Evolutionary conservation across 164 flowering plant species (phyloP), one percentile per base, ranked within the genome.

Genomic region (Piper betle): DNA sequence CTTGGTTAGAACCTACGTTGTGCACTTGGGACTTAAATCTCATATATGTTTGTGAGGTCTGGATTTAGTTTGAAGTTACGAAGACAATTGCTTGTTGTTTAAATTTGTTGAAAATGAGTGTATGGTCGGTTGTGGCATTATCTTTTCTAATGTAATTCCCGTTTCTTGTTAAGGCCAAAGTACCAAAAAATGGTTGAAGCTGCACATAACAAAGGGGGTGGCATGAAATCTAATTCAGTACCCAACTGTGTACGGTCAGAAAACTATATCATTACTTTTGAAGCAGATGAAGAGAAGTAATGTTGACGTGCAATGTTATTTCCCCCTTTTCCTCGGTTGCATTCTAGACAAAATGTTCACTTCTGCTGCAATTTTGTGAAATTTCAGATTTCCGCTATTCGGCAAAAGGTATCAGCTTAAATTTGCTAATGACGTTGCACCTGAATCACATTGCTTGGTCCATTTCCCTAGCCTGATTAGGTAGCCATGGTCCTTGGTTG

Each of bases 181-280:
- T 93, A 93, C 75, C 99, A 93, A 76, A 93, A 93, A 79, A 88
- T 86, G 77, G 92, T 93, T 60, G 99, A 93, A 80, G 99, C 95
- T 62, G 86, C 81, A 66, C 99, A 93, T 72, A 90, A 82, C 68
- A 88, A 69, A 70, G 76, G 84, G 55, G 67, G 79, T 65, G 73
- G 82, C 65, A 76, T 85, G 87, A 93, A 88, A 83, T 82, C 85
- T 4, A 86, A 79, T 65, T 64, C 81, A 68, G 82, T 90, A 69
- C 96, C 97, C 38, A 93, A 81, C 66, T 90, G 91, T 79, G 83
- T 93, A 70, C 74, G 97, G 48, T 83, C 99, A 40, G 99, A 91
- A 74, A 86, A 73, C 75, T 93, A 91, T 73, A 73, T 88, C 80
- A 93, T 93, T 73, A 86, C 95, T 61, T 93, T 93, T 72, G 96